phyloP scores from a whole-genome alignment of 257 asterid species.

The Lithospermum erythrorhizon region DNA sequence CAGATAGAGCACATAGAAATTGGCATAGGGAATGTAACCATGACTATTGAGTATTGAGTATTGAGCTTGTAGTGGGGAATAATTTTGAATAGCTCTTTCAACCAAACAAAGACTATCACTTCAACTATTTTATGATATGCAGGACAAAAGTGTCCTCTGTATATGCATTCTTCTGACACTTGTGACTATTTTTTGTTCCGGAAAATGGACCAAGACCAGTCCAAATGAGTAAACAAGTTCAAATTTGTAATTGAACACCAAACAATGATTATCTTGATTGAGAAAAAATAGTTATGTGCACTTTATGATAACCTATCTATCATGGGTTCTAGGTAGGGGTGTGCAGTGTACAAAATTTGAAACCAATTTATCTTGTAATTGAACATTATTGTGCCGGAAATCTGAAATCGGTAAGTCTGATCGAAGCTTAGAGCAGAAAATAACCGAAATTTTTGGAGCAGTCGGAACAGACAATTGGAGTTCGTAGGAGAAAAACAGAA shows the following conservation, averaged over 20 bases:
- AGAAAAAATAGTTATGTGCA: no score
- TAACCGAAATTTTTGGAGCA: no score
- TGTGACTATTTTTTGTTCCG: conserved; percentile 36
- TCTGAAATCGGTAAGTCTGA: no score
- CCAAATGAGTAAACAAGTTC: conserved; percentile 19
- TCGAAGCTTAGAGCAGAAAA: no score
- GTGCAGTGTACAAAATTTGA: no score
- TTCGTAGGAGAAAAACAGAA: no score
- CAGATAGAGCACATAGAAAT: conserved; percentile 17
- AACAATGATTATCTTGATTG: no score
- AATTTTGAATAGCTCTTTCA: conserved; percentile 1
- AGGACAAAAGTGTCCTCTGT: conserved; percentile 7
- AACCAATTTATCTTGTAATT: no score
- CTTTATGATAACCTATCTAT: no score
- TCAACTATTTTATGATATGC: conserved; percentile 2
- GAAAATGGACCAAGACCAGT: conserved; percentile 76
- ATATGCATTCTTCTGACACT: conserved; percentile 37
- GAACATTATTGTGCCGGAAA: no score
- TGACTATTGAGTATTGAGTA: conserved; percentile 11
- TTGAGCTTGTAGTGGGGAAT: conserved; percentile 12
- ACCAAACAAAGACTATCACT: neutral
- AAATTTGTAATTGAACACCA: conserved; percentile 3
- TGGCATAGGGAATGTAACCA: conserved; percentile 32
- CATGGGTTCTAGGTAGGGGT: no score
- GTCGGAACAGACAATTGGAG: no score